phyloP scores from a whole-genome alignment of 1,284 basidiomycete genomes.

The Pseudozyma tsukubaensis region DNA sequence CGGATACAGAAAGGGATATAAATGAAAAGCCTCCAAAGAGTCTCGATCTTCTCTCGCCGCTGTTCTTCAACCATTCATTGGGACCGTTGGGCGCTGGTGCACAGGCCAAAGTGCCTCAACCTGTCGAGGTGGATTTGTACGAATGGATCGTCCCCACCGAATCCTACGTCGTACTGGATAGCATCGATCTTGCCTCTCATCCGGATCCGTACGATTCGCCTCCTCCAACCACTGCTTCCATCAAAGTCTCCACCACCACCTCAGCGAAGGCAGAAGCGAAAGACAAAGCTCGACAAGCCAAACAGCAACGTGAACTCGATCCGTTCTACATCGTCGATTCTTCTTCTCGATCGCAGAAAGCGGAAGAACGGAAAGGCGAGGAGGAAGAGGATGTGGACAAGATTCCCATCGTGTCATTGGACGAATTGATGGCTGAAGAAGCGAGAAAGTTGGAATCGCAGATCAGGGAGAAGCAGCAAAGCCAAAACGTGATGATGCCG shows the following conservation, averaged over 20 bases:
- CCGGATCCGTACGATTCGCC: conserved; percentile 8
- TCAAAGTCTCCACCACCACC: background rate
- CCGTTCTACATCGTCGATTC: conserved; percentile 51
- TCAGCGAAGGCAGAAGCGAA: conserved; percentile 3
- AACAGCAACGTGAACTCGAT: conserved; percentile 17
- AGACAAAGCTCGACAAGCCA: conserved; percentile 11
- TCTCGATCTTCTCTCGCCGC: conserved; percentile 83
- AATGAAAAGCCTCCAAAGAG: conserved; percentile 78
- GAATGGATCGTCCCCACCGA: conserved; percentile 78
- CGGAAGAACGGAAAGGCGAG: background rate
- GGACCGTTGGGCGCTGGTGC: conserved; percentile 85
- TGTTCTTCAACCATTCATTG: conserved; percentile 84
- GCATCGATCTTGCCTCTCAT: conserved; percentile 16
- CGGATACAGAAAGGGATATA: background rate
- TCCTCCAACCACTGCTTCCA: background rate
- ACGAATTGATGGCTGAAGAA: conserved; percentile 12
- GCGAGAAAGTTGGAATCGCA: background rate
- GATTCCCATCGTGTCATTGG: conserved; percentile 63
- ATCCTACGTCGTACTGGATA: conserved; percentile 25
- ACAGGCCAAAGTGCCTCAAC: conserved; percentile 81
- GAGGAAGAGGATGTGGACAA: conserved; percentile 50
- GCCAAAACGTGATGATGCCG: background rate
- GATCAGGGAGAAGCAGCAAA: background rate
- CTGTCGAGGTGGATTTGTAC: conserved; percentile 86
- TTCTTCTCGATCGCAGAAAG: background rate